Percentiles rank a stretch among this genome's conserved stretches.
phyloP scores from a whole-genome alignment of 202 grass and related monocot species.

The Zoysia matrella region DNA sequence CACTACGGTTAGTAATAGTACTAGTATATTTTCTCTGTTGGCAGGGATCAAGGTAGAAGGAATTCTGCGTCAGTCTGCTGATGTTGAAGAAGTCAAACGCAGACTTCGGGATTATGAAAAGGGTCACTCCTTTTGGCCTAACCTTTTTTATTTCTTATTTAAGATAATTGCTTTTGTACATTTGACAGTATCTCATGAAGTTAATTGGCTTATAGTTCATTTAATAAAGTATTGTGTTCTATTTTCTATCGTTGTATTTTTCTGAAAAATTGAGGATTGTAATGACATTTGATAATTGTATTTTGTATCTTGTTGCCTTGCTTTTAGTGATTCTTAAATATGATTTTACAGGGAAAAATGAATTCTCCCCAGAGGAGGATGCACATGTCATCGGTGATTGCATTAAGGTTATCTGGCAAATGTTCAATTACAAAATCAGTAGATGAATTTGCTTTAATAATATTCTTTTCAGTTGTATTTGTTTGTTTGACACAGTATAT shows the following conservation, averaged over 20 bases:
- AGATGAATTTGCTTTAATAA: constrained; percentile 22
- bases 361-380: constrained; percentile 51
- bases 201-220: background rate
- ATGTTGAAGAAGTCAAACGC: constrained; percentile 52
- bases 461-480: constrained; percentile 38
- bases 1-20: background rate
- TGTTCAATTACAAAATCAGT: constrained; percentile 26
- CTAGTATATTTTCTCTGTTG: background rate
- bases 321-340: background rate
- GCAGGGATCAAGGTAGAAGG: constrained; percentile 92
- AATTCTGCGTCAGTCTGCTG: too few species aligned
- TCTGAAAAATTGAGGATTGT: too few species aligned
- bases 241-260: too few species aligned
- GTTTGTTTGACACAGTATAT: constrained; percentile 61
- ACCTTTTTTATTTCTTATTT: constrained; percentile 33
- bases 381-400: constrained; percentile 96
- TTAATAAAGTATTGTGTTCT: too few species aligned
- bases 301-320: background rate
- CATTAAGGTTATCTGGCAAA: constrained; percentile 72
- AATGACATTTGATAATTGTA: background rate
- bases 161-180: constrained; percentile 1
- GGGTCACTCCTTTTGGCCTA: constrained; percentile 54
- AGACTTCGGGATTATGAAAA: constrained; percentile 95
- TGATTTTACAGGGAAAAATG: constrained; percentile 74
- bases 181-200: constrained; percentile 9